A percentile compares a stretch with the other conserved stretches of the same genome.
These are phyloP conservation scores for Hymenoscyphus fraxineus DNA, from an alignment of 2,329 filamentous ascomycete genomes.

Conservation along the genomic window DNA sequence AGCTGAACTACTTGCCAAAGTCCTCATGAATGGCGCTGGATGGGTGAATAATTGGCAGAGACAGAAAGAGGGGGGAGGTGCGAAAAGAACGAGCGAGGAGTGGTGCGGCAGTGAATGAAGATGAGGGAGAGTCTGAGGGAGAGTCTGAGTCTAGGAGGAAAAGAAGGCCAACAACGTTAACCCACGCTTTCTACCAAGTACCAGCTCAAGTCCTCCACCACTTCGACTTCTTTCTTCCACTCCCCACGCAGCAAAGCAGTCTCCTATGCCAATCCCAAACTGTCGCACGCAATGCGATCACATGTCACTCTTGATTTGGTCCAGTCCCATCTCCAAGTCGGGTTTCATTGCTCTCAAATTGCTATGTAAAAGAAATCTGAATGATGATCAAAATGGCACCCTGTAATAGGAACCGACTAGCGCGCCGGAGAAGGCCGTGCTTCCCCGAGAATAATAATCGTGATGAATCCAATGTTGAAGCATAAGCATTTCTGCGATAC, in stretches of 20 bases:
- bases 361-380: constrained; percentile 26
- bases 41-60: constrained; percentile 19
- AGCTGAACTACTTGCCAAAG: constrained; percentile 22
- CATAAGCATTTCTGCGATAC: not conserved
- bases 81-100: constrained; percentile 12
- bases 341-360: constrained; percentile 29
- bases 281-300: constrained; percentile 23
- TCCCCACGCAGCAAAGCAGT: not conserved
- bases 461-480: not conserved
- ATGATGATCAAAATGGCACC: not conserved
- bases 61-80: constrained; percentile 11
- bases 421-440: constrained; percentile 1
- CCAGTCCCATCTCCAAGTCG: constrained; percentile 23
- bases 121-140: constrained; percentile 15
- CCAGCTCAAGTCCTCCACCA: not conserved
- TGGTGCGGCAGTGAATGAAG: constrained; percentile 5
- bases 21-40: constrained; percentile 25
- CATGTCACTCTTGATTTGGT: constrained; percentile 29
- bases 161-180: constrained; percentile 18
- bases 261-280: constrained; percentile 11
- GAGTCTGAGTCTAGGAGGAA: not conserved
- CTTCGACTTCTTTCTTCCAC: not conserved
- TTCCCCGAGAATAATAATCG: not conserved
- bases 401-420: constrained; percentile 1
- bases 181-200: constrained; percentile 8